Conservation (phyloP, 805 yeast species). For the Cyberlindnera saturnus region DNA sequence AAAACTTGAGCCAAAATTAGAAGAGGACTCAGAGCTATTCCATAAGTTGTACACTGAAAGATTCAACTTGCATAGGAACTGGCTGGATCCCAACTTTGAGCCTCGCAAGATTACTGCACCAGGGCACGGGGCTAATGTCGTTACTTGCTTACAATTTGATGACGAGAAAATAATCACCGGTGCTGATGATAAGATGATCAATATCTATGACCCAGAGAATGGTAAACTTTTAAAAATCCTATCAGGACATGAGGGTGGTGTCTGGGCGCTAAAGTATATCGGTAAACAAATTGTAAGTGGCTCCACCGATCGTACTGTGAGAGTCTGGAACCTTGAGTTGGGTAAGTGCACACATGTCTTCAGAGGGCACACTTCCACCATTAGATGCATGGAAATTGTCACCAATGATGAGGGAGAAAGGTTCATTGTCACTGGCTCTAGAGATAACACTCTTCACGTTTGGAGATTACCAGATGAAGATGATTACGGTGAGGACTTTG, state of each 20-base stretch:
- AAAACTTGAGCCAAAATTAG: constrained; percentile 16
- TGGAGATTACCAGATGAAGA: constrained; percentile 68
- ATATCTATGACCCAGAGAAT: constrained; percentile 70
- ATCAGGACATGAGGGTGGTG: constrained; percentile 94
- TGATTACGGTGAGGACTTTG: constrained; percentile 25
- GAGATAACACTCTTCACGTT: constrained; percentile 78
- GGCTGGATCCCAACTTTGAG: constrained; percentile 69
- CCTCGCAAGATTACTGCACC: constrained; percentile 64
- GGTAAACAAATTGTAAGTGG: constrained; percentile 87
- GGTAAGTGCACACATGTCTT: constrained; percentile 89
- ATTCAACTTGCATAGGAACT: constrained; percentile 41
- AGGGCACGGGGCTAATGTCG: constrained; percentile 76
- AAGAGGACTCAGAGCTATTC: constrained; percentile 4
- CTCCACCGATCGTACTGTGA: constrained; percentile 87
- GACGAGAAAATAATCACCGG: constrained; percentile 88
- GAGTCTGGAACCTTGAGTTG: constrained; percentile 85
- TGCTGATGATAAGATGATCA: constrained; percentile 79
- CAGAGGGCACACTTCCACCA: constrained; percentile 88
- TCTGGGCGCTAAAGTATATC: constrained; percentile 91
- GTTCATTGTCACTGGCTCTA: constrained; percentile 77
- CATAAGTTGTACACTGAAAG: constrained; percentile 15
- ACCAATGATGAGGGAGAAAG: constrained; percentile 67
- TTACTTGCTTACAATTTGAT: constrained; percentile 91
- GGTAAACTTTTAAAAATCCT: constrained; percentile 61
- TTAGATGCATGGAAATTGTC: constrained; percentile 81